Evolutionary conservation across 768 basidiomycete species (phyloP), one percentile per base, ranked within the genome.

Genomic region (Pleurotus pulmonarius): DNA sequence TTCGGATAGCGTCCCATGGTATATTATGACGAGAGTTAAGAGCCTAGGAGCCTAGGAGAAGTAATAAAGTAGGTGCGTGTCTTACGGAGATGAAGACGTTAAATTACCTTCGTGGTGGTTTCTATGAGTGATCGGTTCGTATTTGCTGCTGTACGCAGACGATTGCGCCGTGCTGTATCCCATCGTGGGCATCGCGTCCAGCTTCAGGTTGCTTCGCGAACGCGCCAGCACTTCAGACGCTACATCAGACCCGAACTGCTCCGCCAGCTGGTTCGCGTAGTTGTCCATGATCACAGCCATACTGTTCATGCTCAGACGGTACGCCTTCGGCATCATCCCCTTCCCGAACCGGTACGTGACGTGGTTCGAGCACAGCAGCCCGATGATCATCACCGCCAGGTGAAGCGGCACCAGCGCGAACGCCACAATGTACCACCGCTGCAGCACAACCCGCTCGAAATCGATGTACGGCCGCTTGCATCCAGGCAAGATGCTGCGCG

Each of bases 211-310:
- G 26, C 79, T 78, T 20, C 80, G 77, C 11, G 87, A 86, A 53
- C 82, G 81, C 6, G 76, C 72, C 43, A 87, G 61, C 5, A 83
- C 75, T 46, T 87, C 83, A 37, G 76, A 73, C 9, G 87, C 86
- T 16, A 88, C 78, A 55, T 82, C 80, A 11, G 75, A 72, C 15
- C 88, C 88, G 62, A 88, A 90, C 63, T 87, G 85, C 60, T 53
- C 51, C 4, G 87, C 87, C 37, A 90, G 77, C 77, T 87, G 86
- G 59, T 77, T 86, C 16, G 88, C 88, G 66, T 90, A 92, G 57
- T 87, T 85, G 60, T 93, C 90, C 87, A 92, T 86, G 67, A 93
- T 90, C 52, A 88, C 78, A 3, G 86, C 87, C 86, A 92, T 88
- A 58, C 81, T 85, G 57, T 77, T 80, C 76, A 82, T 73, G 71